Evolutionary conservation across 179 eudicot species (phyloP), one percentile per base, ranked within the genome.

Genomic region (Actinidia arguta): DNA sequence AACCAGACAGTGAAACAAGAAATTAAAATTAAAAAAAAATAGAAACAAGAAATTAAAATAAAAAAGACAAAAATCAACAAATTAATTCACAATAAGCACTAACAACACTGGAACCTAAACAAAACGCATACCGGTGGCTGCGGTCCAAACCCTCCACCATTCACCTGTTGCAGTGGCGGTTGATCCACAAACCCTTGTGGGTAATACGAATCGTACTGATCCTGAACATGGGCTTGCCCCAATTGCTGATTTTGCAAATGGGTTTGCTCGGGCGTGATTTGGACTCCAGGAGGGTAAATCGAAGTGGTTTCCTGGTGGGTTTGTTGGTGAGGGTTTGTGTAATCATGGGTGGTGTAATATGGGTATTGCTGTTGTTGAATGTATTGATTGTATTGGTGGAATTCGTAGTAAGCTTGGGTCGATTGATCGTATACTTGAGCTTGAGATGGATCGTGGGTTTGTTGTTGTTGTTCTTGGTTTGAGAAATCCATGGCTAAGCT

Each of bases 231-330:
- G 58, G 61, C 24, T 46, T 18, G 39, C 22, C n/a, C n/a, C n/a
- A n/a, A n/a, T n/a, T n/a, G n/a, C n/a, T n/a, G n/a, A n/a, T n/a
- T n/a, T n/a, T n/a, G n/a, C n/a, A n/a, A n/a, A n/a, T n/a, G n/a
- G n/a, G n/a, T n/a, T n/a, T 68, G 22, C n/a, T 75, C 79, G n/a
- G 54, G 39, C 16, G 42, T 47, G n/a, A 81, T 39, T 74, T 73
- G 80, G 16, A 82, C 84, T 36, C 84, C 84, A n/a, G 84, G 84
- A 42, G 84, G 84, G 67, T 82, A 75, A 82, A 82, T 64, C 75
- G 84, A 75, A 44, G 80, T 11, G 66, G 75, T 56, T 82, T 75
- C 74, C 63, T 74, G 71, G 12, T 56, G 68, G 14, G 82, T 42
- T 71, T 81, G 83, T 44, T n/a, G 59, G 63, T 75, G 52, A 24